Evolutionary conservation across 768 basidiomycete genomes (phyloP), one percentile per base, ranked within the genome.

Genomic region (Mycena galopus): DNA sequence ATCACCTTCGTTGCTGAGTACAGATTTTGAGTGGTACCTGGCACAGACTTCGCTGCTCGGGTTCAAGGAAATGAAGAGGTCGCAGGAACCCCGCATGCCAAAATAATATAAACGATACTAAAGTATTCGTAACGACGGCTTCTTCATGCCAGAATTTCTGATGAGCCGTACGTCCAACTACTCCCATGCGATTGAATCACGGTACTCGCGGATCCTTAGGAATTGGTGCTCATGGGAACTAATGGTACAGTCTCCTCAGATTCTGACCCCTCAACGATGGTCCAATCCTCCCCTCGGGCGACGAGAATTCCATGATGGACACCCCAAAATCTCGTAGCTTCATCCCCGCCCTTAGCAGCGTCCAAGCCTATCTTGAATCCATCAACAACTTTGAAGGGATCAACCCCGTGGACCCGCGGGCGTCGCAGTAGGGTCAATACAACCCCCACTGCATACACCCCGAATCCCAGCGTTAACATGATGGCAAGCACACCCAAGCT

Each of bases 401-500:
- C 64, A 1, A 65, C 25, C 33, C 53, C 64, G 4, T 56, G 4
- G 21, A 65, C 64, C 14, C 64, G 64, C 64, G 23, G 53, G 51
- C 53, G 64, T 23, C 42, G n/a, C 35, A 23, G 35, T n/a, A 65
- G 30, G 4, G 35, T 42, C 50, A 25, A 55, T 27, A 57, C 23
- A 17, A 56, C 55, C 51, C 61, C 39, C 61, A 70, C 9, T 1
- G 61, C 29, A 44, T 56, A 57, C 29, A 57, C 9, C 14, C 69
- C 62, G 12, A 63, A 58, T 29, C 62, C 69, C 0, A 71, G n/a
- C 23, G 39, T 71, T n/a, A 44, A 27, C 25, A 55, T 2, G 60
- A 69, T 69, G 32, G 69, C 69, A 32, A 71, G 30, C 11, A 62
- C 19, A 14, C 69, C 69, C 37, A 71, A 56, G 25, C 29, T 32